Evolutionary conservation across 2,329 filamentous ascomycete species (phyloP), one percentile per base, ranked within the genome.

Genomic region (Fusarium sp.): DNA sequence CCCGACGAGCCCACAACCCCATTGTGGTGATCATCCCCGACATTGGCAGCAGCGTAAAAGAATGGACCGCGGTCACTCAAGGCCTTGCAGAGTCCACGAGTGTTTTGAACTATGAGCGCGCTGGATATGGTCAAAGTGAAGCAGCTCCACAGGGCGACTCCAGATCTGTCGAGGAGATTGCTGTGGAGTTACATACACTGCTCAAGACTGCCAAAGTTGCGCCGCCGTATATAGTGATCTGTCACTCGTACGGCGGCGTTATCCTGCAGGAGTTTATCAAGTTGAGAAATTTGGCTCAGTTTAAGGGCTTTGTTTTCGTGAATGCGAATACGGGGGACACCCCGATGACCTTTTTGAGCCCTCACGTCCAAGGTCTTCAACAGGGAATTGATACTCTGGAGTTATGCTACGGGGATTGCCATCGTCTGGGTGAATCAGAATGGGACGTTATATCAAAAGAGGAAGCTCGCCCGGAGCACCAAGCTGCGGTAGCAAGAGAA

Each of bases 291-390:
- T 9, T 57, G 15, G 48, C 32, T 9, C 50, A 64, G 9, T 67
- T 67, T 25, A 68, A 67, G 33, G 65, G 65, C 3, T 65, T 68
- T 40, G 65, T 68, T 11, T 57, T 65, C 43, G 50, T 68, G 5
- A 55, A 68, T 27, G 44, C 59, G 23, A 20, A 54, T 32, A 17
- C 25, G 7, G 49, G 25, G 19, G 11, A 30, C 5, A 20, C 13
- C 13, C 23, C 47, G 3, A 7, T 20, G 14, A 51, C n/a, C 5
- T 25, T 15, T 14, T n/a, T 9, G 11, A 30, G 30, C 30, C 25
- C 17, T 3, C 7, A 8, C 3, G 1, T 27, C 7, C 14, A 40
- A 23, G 20, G 49, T 37, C 19, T 25, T 6, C 25, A n/a, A 10
- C 25, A 11, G n/a, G 20, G 14, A 8, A 6, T 20, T 25, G 25